phyloP scores from a whole-genome alignment of 192 early-diverging fungal species.

The Coemansia furcata region DNA sequence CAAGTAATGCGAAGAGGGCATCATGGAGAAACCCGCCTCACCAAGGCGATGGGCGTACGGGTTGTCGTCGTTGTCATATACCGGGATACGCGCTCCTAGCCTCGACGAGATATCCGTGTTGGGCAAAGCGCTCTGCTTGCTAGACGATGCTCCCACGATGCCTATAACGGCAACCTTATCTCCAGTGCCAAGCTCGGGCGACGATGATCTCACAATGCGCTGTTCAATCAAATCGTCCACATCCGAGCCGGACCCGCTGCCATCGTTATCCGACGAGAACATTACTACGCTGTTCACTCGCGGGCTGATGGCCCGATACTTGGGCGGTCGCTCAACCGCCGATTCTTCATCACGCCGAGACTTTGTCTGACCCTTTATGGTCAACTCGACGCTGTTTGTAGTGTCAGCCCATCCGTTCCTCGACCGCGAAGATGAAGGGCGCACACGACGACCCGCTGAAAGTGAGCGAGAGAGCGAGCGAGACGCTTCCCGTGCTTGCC shows the following conservation, averaged over 20 bases:
- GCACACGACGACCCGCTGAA: background rate
- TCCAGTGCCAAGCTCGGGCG: background rate
- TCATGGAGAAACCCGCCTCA: background rate
- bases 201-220: slow-evolving; percentile 3
- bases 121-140: background rate
- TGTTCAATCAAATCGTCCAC: slow-evolving; percentile 14
- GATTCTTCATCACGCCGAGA: slow-evolving; percentile 10
- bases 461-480: slow-evolving; percentile 2
- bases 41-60: background rate
- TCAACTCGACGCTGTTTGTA: slow-evolving; percentile 1
- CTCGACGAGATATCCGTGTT: slow-evolving; percentile 4
- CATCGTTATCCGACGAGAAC: slow-evolving; percentile 17
- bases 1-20: background rate
- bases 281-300: slow-evolving; percentile 6
- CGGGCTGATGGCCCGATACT: slow-evolving; percentile 22
- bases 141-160: slow-evolving; percentile 24
- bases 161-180: slow-evolving; percentile 11
- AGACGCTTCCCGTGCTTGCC: background rate
- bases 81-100: slow-evolving; percentile 2
- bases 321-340: background rate
- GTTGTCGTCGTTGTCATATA: slow-evolving; percentile 4
- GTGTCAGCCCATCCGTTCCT: background rate
- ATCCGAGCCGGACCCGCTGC: slow-evolving; percentile 10
- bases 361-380: slow-evolving; percentile 38
- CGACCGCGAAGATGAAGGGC: background rate